Percentiles rank a stretch among this genome's conserved stretches.
Evolutionary conservation across 768 basidiomycete species (phyloP).

Genomic region (Cubamyces lactineus): DNA sequence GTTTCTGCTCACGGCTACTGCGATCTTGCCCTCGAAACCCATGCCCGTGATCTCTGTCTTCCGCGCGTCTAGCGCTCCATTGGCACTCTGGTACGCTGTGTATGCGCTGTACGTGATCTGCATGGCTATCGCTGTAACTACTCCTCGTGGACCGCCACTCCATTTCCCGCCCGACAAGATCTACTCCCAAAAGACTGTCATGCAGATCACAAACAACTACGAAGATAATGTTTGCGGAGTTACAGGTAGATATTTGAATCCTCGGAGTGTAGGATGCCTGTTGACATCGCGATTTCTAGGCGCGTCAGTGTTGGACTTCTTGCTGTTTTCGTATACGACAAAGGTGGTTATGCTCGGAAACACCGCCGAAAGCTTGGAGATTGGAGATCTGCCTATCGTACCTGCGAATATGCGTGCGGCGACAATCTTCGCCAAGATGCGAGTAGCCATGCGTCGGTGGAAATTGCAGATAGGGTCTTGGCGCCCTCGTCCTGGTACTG

Average conservation of each 20-base stretch:
- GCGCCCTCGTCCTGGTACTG: conserved; percentile 62
- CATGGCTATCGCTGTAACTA: conserved; percentile 47
- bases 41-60: conserved; percentile 36
- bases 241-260: conserved; percentile 41
- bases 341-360: conserved; percentile 87
- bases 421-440: conserved; percentile 67
- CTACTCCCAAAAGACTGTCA: conserved; percentile 72
- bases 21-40: conserved; percentile 58
- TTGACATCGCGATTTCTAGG: conserved; percentile 37
- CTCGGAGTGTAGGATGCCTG: not conserved
- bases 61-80: conserved; percentile 27
- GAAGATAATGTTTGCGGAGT: conserved; percentile 76
- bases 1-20: conserved; percentile 46
- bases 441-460: conserved; percentile 52
- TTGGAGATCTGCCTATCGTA: conserved; percentile 86
- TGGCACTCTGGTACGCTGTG: conserved; percentile 54
- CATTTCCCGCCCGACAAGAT: conserved; percentile 75
- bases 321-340: conserved; percentile 89
- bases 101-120: conserved; percentile 53
- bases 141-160: conserved; percentile 73
- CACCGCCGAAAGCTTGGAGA: conserved; percentile 72
- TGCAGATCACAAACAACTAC: conserved; percentile 60
- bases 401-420: conserved; percentile 71
- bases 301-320: conserved; percentile 58
- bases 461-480: conserved; percentile 57